Conservation (phyloP, 2,329 filamentous ascomycete genomes). For the Fusarium sp. region DNA sequence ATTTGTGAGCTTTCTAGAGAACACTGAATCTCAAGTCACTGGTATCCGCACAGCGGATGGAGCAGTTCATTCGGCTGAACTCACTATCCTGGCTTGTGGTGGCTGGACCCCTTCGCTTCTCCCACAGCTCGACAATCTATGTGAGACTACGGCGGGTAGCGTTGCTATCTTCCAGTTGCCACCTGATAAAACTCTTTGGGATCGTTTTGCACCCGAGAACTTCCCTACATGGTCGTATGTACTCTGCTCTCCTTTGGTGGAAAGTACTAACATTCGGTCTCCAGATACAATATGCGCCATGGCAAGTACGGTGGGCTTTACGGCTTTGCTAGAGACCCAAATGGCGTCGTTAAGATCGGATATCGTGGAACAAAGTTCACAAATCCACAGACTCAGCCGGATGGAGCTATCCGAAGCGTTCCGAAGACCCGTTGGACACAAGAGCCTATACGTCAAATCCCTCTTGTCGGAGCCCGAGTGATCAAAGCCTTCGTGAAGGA, state of each 20-base stretch:
- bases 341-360: slow-evolving; percentile 63
- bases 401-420: slow-evolving; percentile 56
- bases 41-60: not conserved
- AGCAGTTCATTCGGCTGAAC: not conserved
- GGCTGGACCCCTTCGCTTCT: slow-evolving; percentile 1
- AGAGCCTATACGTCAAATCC: slow-evolving; percentile 45
- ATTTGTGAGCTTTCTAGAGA: not conserved
- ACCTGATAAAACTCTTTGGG: not conserved
- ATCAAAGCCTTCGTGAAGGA: slow-evolving; percentile 54
- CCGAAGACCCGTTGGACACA: slow-evolving; percentile 57
- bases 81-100: slow-evolving; percentile 1
- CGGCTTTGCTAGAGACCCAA: slow-evolving; percentile 60
- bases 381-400: slow-evolving; percentile 56
- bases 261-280: not conserved
- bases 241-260: rapidly evolving
- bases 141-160: not conserved
- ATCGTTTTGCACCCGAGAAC: not conserved
- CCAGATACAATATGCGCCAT: not conserved
- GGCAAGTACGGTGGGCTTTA: slow-evolving; percentile 57
- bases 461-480: slow-evolving; percentile 45
- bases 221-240: slow-evolving; percentile 7
- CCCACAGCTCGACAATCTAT: not conserved
- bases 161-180: not conserved
- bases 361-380: slow-evolving; percentile 66
- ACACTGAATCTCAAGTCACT: not conserved